Percentiles rank a stretch among this genome's conserved stretches.
Evolutionary conservation across 1,284 basidiomycete species (phyloP).

Genomic region (Papiliotrema flavescens): DNA sequence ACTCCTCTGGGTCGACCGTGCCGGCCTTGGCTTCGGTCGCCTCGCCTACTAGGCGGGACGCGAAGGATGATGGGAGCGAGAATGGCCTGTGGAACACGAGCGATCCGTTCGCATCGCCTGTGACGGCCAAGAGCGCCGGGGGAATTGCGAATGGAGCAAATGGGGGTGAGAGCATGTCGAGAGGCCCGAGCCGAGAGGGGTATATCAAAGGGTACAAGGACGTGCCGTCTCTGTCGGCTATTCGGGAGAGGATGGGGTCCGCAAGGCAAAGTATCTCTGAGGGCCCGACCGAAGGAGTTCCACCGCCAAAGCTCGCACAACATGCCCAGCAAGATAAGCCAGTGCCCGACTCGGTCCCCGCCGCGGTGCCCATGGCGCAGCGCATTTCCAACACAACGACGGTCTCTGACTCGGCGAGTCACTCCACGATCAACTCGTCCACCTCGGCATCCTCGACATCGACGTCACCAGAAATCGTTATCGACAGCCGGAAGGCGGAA

Average conservation of each 20-base stretch:
- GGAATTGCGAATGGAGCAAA: no score
- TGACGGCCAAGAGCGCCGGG: no score
- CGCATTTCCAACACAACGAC: no score
- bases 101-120: not conserved
- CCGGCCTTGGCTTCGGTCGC: not conserved
- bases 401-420: no score
- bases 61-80: conserved; percentile 5
- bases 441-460: conserved; percentile 4
- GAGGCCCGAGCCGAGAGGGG: conserved; percentile 9
- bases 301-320: no score
- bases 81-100: conserved; percentile 3
- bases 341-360: not conserved
- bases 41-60: conserved; percentile 6
- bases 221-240: conserved; percentile 73
- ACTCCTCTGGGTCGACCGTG: conserved; percentile 2
- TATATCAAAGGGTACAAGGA: conserved; percentile 72
- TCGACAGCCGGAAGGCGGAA: conserved; percentile 60
- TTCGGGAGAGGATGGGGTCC: conserved; percentile 57
- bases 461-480: not conserved
- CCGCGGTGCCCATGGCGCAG: no score
- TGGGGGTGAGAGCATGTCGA: conserved; percentile 1
- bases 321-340: not conserved
- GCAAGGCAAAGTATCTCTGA: not conserved
- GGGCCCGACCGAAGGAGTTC: no score
- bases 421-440: not conserved